phyloP scores from a whole-genome alignment of 2,329 filamentous ascomycete species.

The Drechslerella dactyloides region DNA sequence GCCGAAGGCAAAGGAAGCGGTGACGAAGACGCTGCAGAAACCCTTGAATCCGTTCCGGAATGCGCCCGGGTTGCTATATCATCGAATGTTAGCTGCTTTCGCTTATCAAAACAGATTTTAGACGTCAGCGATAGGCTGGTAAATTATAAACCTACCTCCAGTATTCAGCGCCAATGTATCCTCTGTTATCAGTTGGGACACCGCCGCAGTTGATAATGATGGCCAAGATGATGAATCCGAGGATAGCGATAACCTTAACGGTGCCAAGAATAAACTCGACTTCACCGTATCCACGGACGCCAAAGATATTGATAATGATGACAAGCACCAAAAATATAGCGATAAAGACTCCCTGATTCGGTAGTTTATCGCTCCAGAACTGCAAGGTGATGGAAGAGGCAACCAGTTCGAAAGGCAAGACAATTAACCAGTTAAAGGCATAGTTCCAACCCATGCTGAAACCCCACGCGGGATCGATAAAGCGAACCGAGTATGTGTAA shows the following conservation, averaged over 20 bases:
- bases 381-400: slow-evolving; percentile 65
- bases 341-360: slow-evolving; percentile 66
- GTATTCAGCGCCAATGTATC: slow-evolving; percentile 68
- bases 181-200: slow-evolving; percentile 64
- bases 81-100: not conserved
- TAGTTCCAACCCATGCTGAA: slow-evolving; percentile 66
- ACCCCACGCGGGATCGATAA: slow-evolving; percentile 68
- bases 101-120: no score
- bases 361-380: slow-evolving; percentile 63
- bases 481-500: slow-evolving; percentile 68
- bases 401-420: slow-evolving; percentile 65
- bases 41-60: slow-evolving; percentile 69
- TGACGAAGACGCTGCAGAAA: slow-evolving; percentile 69
- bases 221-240: slow-evolving; percentile 70
- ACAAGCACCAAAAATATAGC: slow-evolving; percentile 65
- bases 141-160: slow-evolving; percentile 59
- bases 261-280: slow-evolving; percentile 67
- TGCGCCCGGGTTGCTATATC: slow-evolving; percentile 62
- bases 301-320: slow-evolving; percentile 64
- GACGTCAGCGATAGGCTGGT: not conserved
- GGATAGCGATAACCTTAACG: slow-evolving; percentile 66
- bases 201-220: slow-evolving; percentile 68
- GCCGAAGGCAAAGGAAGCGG: slow-evolving; percentile 68
- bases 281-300: slow-evolving; percentile 66
- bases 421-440: slow-evolving; percentile 62